Evolutionary conservation across 495 filamentous ascomycete species (phyloP).

Genomic region (Hypoxylon subgilvum): DNA sequence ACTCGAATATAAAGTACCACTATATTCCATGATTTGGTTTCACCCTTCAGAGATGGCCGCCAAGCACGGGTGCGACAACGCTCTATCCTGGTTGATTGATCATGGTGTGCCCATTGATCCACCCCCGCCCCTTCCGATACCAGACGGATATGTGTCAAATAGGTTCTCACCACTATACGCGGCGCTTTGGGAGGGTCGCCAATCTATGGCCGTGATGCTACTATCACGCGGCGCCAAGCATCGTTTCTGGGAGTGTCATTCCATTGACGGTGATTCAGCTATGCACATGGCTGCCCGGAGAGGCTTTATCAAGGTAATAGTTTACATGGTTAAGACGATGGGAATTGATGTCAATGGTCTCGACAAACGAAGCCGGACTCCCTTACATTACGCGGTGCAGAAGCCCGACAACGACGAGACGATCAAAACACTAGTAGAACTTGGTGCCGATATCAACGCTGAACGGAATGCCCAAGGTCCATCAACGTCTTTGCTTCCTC

Average conservation of each 20-base stretch:
- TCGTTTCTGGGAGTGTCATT: background rate
- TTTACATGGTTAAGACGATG: constrained; percentile 10
- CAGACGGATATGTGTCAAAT: background rate
- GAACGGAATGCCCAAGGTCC: background rate
- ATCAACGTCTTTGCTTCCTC: no score
- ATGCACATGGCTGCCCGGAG: constrained; percentile 6
- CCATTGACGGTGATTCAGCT: background rate
- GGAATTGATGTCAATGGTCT: constrained; percentile 6
- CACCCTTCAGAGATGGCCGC: constrained; percentile 1
- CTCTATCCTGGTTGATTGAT: constrained; percentile 14
- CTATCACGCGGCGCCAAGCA: constrained; percentile 13
- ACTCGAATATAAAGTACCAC: background rate
- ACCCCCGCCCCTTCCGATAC: background rate
- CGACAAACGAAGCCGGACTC: background rate
- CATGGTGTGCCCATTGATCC: constrained; percentile 13
- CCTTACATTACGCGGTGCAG: constrained; percentile 7
- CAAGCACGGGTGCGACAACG: background rate
- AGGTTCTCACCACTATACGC: constrained; percentile 2
- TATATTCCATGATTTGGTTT: background rate
- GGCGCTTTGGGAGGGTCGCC: background rate
- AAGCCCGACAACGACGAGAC: background rate
- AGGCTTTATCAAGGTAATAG: background rate
- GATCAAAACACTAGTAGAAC: constrained; percentile 2
- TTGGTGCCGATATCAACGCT: constrained; percentile 16
- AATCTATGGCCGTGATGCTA: constrained; percentile 4